Evolutionary conservation across 768 basidiomycete species (phyloP), one percentile per base, ranked within the genome.

Genomic region (Russula foetens): DNA sequence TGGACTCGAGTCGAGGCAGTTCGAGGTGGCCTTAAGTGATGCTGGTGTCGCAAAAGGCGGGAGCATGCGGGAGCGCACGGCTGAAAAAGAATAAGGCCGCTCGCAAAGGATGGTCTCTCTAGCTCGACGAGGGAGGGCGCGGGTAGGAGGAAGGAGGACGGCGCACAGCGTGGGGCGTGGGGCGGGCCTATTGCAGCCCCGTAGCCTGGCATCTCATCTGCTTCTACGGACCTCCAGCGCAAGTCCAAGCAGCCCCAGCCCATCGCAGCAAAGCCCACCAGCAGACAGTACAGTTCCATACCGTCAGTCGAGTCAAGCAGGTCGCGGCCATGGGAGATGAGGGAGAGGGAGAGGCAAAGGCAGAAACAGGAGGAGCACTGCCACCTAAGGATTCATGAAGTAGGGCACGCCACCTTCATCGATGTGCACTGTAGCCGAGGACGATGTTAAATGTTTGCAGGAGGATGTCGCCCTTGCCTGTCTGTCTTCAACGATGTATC

Each of bases 21-120:
- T n/a, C 53, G 86, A 88, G 65, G 86, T 83, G 8, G 88, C 88
- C 9, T 71, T 90, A 28, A 88, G 71, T 59, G 83, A 84, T 0
- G 82, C 82, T 0, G 84, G 83, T 4, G 81, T 83, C 5, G 70
- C 76, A 19, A 73, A 76, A 24, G 69, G 73, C 23, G 70, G 74
- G 17, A 19, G 48, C 35, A 58, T 46, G 29, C 64, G 64, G 3
- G 62, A 65, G 44, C 61, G 64, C 9, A 53, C 29, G 17, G 39
- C 46, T 1, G 63, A 64, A 15, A 76, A 70, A 68, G 39, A 67
- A 69, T 15, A 66, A 62, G 39, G 65, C n/a, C 67, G 31, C 53
- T 50, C 2, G 65, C 62, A 3, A 71, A 60, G 55, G 69, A 66
- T 3, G 59, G 53, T 2, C 26, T 49, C 15, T 11, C 59, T 3